These are phyloP conservation scores for Kwoniella dejecticola DNA, from an alignment of 768 basidiomycete species.

Conservation along the genomic window DNA sequence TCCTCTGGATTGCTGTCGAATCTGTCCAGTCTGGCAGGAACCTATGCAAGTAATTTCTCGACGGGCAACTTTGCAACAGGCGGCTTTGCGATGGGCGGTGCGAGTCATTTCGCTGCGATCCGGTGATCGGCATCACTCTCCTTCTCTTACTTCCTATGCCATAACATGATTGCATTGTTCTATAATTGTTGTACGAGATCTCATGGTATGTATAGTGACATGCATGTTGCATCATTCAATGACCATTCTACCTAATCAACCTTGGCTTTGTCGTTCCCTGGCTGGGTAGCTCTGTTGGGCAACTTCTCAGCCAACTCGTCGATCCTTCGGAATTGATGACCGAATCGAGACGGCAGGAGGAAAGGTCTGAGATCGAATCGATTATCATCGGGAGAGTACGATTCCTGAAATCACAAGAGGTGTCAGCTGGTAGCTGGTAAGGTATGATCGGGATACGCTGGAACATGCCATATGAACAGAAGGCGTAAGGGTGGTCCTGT, in stretches of 20 bases:
- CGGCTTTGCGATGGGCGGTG: slow-evolving; percentile 12
- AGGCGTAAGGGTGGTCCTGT: slow-evolving; percentile 51
- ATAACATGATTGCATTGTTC: no score
- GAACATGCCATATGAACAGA: slow-evolving; percentile 47
- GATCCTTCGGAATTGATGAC: slow-evolving; percentile 95
- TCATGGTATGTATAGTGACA: no score
- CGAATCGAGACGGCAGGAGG: slow-evolving; percentile 90
- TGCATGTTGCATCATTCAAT: not conserved
- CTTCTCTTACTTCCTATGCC: no score
- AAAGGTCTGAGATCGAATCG: slow-evolving; percentile 95
- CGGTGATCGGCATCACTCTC: not conserved
- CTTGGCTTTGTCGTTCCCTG: slow-evolving; percentile 54
- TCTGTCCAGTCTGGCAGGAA: slow-evolving; percentile 35
- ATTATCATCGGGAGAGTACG: slow-evolving; percentile 95
- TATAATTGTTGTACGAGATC: no score
- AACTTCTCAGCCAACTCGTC: slow-evolving; percentile 77
- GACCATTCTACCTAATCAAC: slow-evolving; percentile 38
- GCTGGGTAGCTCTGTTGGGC: slow-evolving; percentile 58
- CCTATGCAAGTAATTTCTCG: slow-evolving; percentile 32
- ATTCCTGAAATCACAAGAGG: slow-evolving; percentile 64
- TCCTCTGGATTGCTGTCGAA: slow-evolving; percentile 40
- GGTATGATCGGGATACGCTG: not conserved
- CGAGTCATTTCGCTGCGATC: slow-evolving; percentile 8
- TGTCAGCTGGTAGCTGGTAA: not conserved
- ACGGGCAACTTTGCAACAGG: slow-evolving; percentile 13